Conservation (phyloP, 805 yeast species). For the Yueomyces sinensis region DNA sequence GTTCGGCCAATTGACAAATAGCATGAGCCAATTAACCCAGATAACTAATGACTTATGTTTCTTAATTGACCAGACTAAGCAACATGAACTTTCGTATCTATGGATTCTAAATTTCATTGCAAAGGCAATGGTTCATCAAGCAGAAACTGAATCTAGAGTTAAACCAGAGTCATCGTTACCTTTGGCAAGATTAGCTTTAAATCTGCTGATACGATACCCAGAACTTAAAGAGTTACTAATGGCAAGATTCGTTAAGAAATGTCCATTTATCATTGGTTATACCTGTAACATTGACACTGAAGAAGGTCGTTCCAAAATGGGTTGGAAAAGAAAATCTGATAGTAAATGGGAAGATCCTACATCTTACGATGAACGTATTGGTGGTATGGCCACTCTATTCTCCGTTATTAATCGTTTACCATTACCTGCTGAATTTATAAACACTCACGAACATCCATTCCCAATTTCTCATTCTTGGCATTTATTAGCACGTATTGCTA, state of each 20-base stretch:
- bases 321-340: conserved; percentile 51
- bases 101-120: conserved; percentile 78
- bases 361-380: conserved; percentile 71
- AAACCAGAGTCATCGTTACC: conserved; percentile 70
- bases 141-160: conserved; percentile 83
- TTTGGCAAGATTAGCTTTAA: conserved; percentile 50
- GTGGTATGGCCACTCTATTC: conserved; percentile 77
- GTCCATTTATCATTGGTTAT: conserved; percentile 80
- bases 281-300: conserved; percentile 65
- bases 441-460: conserved; percentile 33
- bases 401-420: conserved; percentile 51
- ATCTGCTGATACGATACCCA: conserved; percentile 36
- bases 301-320: conserved; percentile 75
- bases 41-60: conserved; percentile 38
- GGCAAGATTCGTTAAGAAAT: conserved; percentile 82
- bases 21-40: conserved; percentile 41
- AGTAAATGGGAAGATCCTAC: conserved; percentile 40
- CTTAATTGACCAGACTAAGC: conserved; percentile 36
- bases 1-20: conserved; percentile 82
- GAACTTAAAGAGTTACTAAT: conserved; percentile 29
- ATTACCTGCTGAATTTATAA: conserved; percentile 20
- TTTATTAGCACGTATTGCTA: conserved; percentile 58
- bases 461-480: conserved; percentile 53
- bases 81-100: conserved; percentile 38
- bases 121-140: conserved; percentile 78